Conservation (phyloP, 169 alveolate species). For the Plasmodium cynomolgi region DNA sequence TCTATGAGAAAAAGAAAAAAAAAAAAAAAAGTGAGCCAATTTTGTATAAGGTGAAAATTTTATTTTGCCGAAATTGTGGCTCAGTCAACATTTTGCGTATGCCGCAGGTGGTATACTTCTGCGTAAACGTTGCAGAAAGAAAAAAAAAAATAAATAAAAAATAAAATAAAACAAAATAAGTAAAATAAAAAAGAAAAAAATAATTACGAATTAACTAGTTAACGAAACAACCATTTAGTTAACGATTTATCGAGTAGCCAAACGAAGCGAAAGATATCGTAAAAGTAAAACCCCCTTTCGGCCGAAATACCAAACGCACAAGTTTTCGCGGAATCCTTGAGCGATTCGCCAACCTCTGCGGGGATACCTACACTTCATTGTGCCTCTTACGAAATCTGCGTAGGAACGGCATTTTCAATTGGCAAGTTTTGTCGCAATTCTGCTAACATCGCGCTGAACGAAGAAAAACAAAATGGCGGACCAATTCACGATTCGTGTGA, state of each 20-base stretch:
- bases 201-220: not conserved
- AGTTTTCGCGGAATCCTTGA: not conserved
- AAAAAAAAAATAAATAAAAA: not conserved
- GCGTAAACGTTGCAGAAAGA: not conserved
- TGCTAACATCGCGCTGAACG: not conserved
- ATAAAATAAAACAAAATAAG: not conserved
- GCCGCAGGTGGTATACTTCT: not conserved
- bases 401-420: not conserved
- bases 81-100: not conserved
- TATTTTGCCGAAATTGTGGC: not conserved
- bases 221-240: not conserved
- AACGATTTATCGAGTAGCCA: not conserved
- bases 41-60: not conserved
- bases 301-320: not conserved
- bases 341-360: not conserved
- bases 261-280: not conserved
- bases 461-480: conserved; percentile 75
- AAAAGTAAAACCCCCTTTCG: not conserved
- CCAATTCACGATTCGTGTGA: conserved; percentile 86
- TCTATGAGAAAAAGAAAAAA: not conserved
- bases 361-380: not conserved
- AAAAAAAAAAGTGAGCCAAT: not conserved
- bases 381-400: not conserved
- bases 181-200: too few species aligned
- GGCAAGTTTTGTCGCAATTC: not conserved